Evolutionary conservation across 371 early-diverging fungal genomes (phyloP), one percentile per base, ranked within the genome.

Genomic region (Zychaea mexicana): DNA sequence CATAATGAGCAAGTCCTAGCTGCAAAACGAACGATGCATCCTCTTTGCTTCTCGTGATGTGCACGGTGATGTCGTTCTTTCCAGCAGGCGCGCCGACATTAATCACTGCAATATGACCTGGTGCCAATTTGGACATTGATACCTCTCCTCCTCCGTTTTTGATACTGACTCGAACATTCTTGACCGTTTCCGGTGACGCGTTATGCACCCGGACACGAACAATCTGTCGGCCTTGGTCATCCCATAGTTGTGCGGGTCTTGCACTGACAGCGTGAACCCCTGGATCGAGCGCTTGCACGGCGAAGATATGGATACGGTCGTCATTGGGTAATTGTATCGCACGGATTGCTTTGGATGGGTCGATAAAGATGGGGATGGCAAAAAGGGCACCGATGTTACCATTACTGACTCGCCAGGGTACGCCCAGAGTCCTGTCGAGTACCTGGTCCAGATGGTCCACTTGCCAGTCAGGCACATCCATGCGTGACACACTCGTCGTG

Each of bases 391-490:
- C 78, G 27, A 24, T 38, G 3, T 38, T 52, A 1, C 58, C 46
- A 4, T 54, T 60, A 22, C 26, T 66, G 7, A 68, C 30, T 36
- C 26, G 27, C n/a, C 66, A 68, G 1, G 53, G 27, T 1, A 65
- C 21, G 31, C 38, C 47, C 39, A 66, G 60, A 17, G 57, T 33
- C 2, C 68, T 32, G n/a, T 49, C 49, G 7, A 49, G n/a, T 22
- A 61, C 27, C 30, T 63, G 52, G 32, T 27, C 10, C 53, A 57
- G 27, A 2, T 68, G 68, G 30, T 55, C 21, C 38, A 60, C 73
- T 58, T 74, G 72, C 78, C 75, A 77, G 46, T 77, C 78, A 19
- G 78, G 74, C 36, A 77, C 52, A 12, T 60, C 60, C 12, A 77
- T 8, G 7, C 52, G 27, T 0, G 73, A 70, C 15, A 32, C 39